Evolutionary conservation across 1,139 yeast genomes (phyloP).

Genomic region (Geotrichum carabidarum): DNA sequence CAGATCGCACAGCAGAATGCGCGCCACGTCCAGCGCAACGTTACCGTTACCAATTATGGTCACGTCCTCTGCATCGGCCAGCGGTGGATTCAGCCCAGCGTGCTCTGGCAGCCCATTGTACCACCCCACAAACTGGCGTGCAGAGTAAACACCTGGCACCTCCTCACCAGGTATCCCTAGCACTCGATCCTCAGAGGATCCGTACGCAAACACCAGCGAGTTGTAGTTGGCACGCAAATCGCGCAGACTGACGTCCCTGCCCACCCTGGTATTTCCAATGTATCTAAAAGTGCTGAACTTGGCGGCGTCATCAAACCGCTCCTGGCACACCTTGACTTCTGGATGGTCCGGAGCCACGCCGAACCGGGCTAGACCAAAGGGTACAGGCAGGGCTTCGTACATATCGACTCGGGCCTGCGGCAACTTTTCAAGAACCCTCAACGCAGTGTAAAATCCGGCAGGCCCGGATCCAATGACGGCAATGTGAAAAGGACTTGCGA

Average conservation of each 20-base stretch:
- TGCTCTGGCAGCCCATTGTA: constrained; percentile 82
- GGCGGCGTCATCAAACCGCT: constrained; percentile 65
- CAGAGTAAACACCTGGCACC: constrained; percentile 63
- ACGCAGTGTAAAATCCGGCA: constrained; percentile 88
- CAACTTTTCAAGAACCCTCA: constrained; percentile 57
- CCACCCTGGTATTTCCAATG: constrained; percentile 71
- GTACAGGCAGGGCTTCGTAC: constrained; percentile 81
- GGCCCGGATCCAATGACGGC: constrained; percentile 96
- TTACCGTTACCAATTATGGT: constrained; percentile 94
- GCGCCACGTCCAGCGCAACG: constrained; percentile 90
- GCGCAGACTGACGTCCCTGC: constrained; percentile 49
- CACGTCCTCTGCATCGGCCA: constrained; percentile 54
- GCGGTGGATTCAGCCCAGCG: constrained; percentile 45
- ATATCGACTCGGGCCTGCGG: constrained; percentile 39
- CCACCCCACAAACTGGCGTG: constrained; percentile 91
- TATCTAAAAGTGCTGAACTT: constrained; percentile 48
- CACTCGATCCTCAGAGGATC: constrained; percentile 61
- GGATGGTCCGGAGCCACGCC: constrained; percentile 99
- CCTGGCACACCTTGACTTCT: constrained; percentile 77
- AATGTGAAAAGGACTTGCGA: constrained; percentile 35
- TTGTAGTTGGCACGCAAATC: constrained; percentile 56
- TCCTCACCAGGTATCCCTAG: constrained; percentile 58
- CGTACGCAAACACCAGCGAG: constrained; percentile 74
- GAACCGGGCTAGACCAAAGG: constrained; percentile 82
- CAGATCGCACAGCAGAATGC: constrained; percentile 61